Percentiles rank a stretch among this genome's conserved stretches.
phyloP scores from a whole-genome alignment of 202 grass and related monocot species.

The Thinopyrum obtusiflorum region DNA sequence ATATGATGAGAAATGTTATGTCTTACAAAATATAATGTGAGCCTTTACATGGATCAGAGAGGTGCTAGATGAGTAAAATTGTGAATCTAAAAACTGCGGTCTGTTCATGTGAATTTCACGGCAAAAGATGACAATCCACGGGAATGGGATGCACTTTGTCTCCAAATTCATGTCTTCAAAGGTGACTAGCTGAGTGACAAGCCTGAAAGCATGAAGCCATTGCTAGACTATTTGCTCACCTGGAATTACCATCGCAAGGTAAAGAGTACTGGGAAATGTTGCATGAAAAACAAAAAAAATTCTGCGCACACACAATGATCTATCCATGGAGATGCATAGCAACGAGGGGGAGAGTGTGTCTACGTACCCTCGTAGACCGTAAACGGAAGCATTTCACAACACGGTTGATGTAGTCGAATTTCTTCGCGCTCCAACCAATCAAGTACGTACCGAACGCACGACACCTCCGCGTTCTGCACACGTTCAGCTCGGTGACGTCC shows the following conservation, averaged over 20 bases:
- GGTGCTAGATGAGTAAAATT: neutral
- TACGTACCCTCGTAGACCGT: too few species aligned
- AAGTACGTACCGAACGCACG: too few species aligned
- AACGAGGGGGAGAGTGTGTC: too few species aligned
- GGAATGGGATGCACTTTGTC: conserved; percentile 69
- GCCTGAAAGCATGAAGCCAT: conserved; percentile 62
- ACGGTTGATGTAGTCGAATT: too few species aligned
- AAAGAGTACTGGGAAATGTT: too few species aligned
- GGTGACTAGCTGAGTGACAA: conserved; percentile 23
- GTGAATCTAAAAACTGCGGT: neutral
- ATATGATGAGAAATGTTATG: conserved; percentile 81
- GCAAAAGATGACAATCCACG: conserved; percentile 77
- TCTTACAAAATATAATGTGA: neutral
- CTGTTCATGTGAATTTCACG: conserved; percentile 46
- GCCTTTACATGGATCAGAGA: neutral
- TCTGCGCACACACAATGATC: too few species aligned
- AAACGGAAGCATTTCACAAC: too few species aligned
- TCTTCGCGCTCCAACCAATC: too few species aligned
- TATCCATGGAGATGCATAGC: too few species aligned
- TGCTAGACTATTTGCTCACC: conserved; percentile 70
- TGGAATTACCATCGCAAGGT: conserved; percentile 70
- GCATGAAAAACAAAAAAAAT: too few species aligned
- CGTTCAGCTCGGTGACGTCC: too few species aligned
- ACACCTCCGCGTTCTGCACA: too few species aligned
- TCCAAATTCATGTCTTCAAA: conserved; percentile 77